Evolutionary conservation across 805 yeast genomes (phyloP), one percentile per base, ranked within the genome.

Genomic region (Sugiyamaella lignohabitans): DNA sequence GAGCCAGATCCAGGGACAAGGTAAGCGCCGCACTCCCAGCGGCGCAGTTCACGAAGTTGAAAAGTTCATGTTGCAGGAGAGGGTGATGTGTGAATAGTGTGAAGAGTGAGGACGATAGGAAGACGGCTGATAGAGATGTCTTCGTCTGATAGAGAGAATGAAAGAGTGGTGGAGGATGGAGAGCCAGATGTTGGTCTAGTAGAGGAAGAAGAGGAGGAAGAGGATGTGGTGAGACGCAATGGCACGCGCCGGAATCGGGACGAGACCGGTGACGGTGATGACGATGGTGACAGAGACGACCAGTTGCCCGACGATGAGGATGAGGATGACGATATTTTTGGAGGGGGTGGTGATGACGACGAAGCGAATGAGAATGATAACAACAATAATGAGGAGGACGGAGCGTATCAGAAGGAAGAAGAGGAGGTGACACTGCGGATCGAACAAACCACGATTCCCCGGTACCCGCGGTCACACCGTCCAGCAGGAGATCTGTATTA

Each of bases 401-500:
- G 19, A 16, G 14, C 34, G 19, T 46, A 48, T 16, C 47, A 36
- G 14, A 42, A 47, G 18, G 49, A 45, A 10, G 38, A 43, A 6
- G 51, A 43, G n/a, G 54, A 48, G n/a, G 45, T 32, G 27, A 29
- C 22, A 32, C 11, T 47, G 14, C 23, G 50, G 14, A 44, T 46
- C 10, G 38, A 36, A 37, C 66, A 64, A 41, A 53, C 63, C 30
- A 53, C 62, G n/a, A 49, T 65, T 46, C 68, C 69, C 3, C 50
- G 62, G 39, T 64, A 57, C 44, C 55, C 65, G 6, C 52, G 65
- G 3, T 49, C 62, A 6, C 62, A 59, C 27, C 38, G 29, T 8
- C 51, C 53, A 2, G 34, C 52, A 1, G 45, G 61, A 55, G 60
- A 66, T 48, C 54, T 73, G 55, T 60, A 71, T 61, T 66, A 67